Base-by-base conservation (phyloP, 768 basidiomycete genomes). In the Kwoniella bestiolae region DNA sequence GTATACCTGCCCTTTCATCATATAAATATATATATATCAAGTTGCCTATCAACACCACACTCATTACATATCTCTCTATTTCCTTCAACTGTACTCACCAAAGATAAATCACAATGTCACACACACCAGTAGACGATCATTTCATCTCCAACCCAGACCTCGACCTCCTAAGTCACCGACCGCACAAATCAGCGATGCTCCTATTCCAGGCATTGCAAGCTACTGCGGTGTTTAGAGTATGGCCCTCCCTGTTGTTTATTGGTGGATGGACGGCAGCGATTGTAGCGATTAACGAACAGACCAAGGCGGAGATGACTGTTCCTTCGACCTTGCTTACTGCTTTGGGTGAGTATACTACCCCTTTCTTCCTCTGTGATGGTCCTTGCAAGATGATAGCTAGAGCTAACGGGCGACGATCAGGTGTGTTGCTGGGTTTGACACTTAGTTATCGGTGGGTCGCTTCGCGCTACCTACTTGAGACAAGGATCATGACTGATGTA, bases 361-460 rank as follows among this genome's bases (percentile, higher is more conserved):
- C 46, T 45, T 2, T 50, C 16, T 21, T 55, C 18, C 12, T 14
- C 38, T 41, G 18, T 18, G 18, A 41, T n/a, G n/a, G n/a, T n/a
- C n/a, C n/a, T n/a, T n/a, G n/a, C n/a, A n/a, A n/a, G n/a, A n/a
- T n/a, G n/a, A 50, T 50, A 50, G 18, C 51, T 25, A 52, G 28
- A 9, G 6, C 51, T 11, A 23, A 18, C 18, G 18, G 7, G 18
- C 51, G n/a, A 18, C n/a, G 26, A 14, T 8, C 45, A 65, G 76
- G 77, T 76, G 76, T 76, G 18, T 38, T 79, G 26, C 70, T 79
- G 21, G 78, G 76, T 76, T 58, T 79, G 64, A 76, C 74, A 6
- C 49, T 77, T 12, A 76, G 68, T 50, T 78, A 75, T 59, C 56
- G 73, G 73, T 74, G 52, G 58, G 64, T 66, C n/a, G 5, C 5